Percentiles rank a stretch among this genome's conserved stretches.
Conservation (phyloP, 192 early-diverging fungal genomes). For the Backusella mclennaniae region DNA sequence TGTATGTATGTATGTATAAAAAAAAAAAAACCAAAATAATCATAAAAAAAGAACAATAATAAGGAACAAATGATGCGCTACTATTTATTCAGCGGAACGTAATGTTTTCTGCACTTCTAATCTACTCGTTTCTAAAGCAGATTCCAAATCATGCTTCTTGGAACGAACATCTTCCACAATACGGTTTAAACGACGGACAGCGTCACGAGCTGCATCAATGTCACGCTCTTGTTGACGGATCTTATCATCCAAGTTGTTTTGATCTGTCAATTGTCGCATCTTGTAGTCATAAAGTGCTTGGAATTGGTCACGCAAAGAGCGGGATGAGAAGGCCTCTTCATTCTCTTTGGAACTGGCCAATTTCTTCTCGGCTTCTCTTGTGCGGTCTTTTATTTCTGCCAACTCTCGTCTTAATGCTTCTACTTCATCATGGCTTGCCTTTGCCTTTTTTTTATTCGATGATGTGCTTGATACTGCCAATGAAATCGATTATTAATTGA, state of each 20-base stretch:
- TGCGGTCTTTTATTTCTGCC: slow-evolving; percentile 43
- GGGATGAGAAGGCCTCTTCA: slow-evolving; percentile 26
- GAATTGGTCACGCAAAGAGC: slow-evolving; percentile 40
- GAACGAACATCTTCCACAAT: slow-evolving; percentile 48
- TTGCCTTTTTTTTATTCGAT: neutral
- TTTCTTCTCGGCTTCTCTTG: slow-evolving; percentile 46
- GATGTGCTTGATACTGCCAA: neutral
- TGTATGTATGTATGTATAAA: neutral
- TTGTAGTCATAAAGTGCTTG: slow-evolving; percentile 55
- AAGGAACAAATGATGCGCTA: neutral
- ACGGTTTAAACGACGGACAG: slow-evolving; percentile 43
- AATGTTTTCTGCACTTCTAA: slow-evolving; percentile 45
- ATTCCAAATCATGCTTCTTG: slow-evolving; percentile 47
- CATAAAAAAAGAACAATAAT: neutral
- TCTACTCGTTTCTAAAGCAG: slow-evolving; percentile 44
- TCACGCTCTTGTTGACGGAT: slow-evolving; percentile 49
- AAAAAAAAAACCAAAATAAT: neutral
- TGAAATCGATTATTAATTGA: neutral
- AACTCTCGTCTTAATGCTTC: slow-evolving; percentile 43
- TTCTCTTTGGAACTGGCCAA: slow-evolving; percentile 17
- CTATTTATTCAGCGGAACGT: slow-evolving; percentile 9
- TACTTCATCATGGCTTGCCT: slow-evolving; percentile 42
- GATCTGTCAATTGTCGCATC: slow-evolving; percentile 44
- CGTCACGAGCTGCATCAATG: slow-evolving; percentile 47
- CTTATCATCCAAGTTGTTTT: slow-evolving; percentile 45